These are phyloP conservation scores for Fagopyrum homotropicum DNA, from an alignment of 148 eudicot genomes.

Conservation along the genomic window DNA sequence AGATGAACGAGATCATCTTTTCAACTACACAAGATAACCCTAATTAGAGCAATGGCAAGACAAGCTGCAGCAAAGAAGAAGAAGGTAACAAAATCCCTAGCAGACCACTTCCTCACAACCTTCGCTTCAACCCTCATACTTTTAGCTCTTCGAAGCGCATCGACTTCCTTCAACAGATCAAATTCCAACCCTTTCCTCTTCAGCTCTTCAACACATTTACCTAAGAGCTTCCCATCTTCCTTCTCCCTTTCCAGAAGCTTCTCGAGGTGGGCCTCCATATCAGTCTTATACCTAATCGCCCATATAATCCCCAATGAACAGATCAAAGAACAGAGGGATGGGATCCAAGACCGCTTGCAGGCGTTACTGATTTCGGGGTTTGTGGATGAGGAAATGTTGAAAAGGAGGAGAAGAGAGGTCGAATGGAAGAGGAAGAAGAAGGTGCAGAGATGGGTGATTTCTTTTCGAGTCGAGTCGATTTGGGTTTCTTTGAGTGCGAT, in stretches of 20 bases:
- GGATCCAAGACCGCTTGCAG: slow-evolving; percentile 65
- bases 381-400: slow-evolving; percentile 33
- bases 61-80: slow-evolving; percentile 64
- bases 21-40: slow-evolving; percentile 51
- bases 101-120: slow-evolving; percentile 54
- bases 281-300: slow-evolving; percentile 71
- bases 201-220: slow-evolving; percentile 69
- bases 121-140: slow-evolving; percentile 58
- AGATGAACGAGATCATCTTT: not conserved
- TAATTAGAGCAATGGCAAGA: slow-evolving; percentile 50
- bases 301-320: slow-evolving; percentile 61
- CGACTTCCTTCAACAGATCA: slow-evolving; percentile 74
- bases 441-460: slow-evolving; percentile 68
- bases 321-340: slow-evolving; percentile 49
- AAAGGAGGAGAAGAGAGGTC: slow-evolving; percentile 50
- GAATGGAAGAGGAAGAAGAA: slow-evolving; percentile 83
- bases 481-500: slow-evolving; percentile 68
- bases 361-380: slow-evolving; percentile 9
- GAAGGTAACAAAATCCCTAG: slow-evolving; percentile 62
- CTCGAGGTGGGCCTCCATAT: slow-evolving; percentile 52
- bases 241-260: slow-evolving; percentile 62
- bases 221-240: slow-evolving; percentile 59
- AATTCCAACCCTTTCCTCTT: slow-evolving; percentile 75
- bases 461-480: slow-evolving; percentile 52
- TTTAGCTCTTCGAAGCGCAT: slow-evolving; percentile 66